Evolutionary conservation across 2,329 filamentous ascomycete genomes (phyloP), one percentile per base, ranked within the genome.

Genomic region (Exophiala lecanii-corni): DNA sequence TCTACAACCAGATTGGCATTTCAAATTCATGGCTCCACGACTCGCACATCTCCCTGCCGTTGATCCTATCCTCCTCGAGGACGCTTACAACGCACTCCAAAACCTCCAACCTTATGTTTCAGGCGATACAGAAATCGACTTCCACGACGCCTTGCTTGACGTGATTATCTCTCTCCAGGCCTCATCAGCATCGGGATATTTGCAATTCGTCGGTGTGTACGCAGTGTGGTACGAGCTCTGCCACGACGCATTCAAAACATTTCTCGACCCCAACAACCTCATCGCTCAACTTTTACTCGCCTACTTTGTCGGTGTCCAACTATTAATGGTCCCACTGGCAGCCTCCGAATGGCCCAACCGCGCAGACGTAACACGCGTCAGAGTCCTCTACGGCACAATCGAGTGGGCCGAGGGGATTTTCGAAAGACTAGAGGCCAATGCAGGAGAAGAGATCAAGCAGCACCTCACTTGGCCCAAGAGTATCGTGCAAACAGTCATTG

Each of bases 281-380:
- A 49, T 67, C 3, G 61, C 67, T 1, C 67, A 67, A 19, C 63
- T 73, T 3, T 55, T 74, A 4, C 60, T 73, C 4, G 60, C 66
- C 5, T 69, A 73, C 50, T 73, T 71, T 51, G 62, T 74, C n/a
- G 63, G 67, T 1, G 52, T 72, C 0, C 67, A 73, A 39, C 58
- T 69, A 1, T 57, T 73, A 4, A 60, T 74, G 43, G 61, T 62
- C 4, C 69, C 68, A 0, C 64, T 72, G 4, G 47, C 60, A 2
- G 49, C 54, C 18, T 54, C 56, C 6, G 60, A 62, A 34, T 61
- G 51, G 45, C 57, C 57, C 0, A 50, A 59, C 2, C 51, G 52
- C 6, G 33, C 45, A 25, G 35, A 53, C 36, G 31, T 23, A 7
- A 19, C 44, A 20, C n/a, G 43, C 19, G 35, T 44, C 10, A 35